phyloP scores from a whole-genome alignment of 2,329 filamentous ascomycete genomes.

The Trichophyton rubrum region DNA sequence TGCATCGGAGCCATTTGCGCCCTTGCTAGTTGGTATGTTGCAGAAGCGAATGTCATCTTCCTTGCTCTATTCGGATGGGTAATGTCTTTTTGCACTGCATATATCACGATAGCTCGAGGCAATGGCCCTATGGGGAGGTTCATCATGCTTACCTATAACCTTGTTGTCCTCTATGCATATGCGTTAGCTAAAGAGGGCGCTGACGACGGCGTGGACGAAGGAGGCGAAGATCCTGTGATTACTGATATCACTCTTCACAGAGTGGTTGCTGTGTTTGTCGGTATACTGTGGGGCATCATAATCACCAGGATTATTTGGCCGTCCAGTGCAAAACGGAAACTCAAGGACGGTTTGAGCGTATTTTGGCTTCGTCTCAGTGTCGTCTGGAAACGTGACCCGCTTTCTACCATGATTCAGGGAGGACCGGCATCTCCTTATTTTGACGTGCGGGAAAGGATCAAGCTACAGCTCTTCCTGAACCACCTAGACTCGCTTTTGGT shows the following conservation, averaged over 20 bases:
- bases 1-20: slow-evolving; percentile 66
- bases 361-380: slow-evolving; percentile 89
- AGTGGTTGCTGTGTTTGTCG: slow-evolving; percentile 71
- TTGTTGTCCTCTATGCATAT: slow-evolving; percentile 88
- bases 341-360: slow-evolving; percentile 80
- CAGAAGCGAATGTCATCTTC: slow-evolving; percentile 57
- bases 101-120: slow-evolving; percentile 70
- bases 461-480: slow-evolving; percentile 65
- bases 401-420: slow-evolving; percentile 57
- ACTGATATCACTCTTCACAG: slow-evolving; percentile 78
- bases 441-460: slow-evolving; percentile 73
- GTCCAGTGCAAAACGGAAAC: slow-evolving; percentile 74
- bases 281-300: slow-evolving; percentile 84
- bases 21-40: slow-evolving; percentile 63
- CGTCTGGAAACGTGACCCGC: slow-evolving; percentile 88
- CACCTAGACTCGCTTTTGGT: slow-evolving; percentile 61
- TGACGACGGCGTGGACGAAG: slow-evolving; percentile 74
- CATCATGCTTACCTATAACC: slow-evolving; percentile 89
- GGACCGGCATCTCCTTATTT: slow-evolving; percentile 57
- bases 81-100: slow-evolving; percentile 72
- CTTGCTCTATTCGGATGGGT: slow-evolving; percentile 74
- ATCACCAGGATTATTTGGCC: slow-evolving; percentile 87
- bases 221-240: slow-evolving; percentile 70
- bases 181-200: slow-evolving; percentile 69
- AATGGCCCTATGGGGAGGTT: slow-evolving; percentile 88